phyloP scores from a whole-genome alignment of 1,139 yeast genomes.

The Saccharomyces pastorianus region DNA sequence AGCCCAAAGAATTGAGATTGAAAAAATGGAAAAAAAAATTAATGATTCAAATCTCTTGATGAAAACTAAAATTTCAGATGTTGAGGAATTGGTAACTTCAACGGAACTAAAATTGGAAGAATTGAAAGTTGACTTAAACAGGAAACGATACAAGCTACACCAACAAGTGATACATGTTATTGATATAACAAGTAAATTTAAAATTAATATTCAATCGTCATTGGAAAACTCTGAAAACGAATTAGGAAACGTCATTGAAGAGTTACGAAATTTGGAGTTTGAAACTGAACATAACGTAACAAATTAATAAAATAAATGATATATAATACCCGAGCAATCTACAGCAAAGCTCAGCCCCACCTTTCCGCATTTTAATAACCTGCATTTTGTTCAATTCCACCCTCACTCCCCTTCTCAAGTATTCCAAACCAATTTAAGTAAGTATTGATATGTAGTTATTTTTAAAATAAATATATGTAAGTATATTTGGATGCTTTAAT shows the following conservation, averaged over 20 bases:
- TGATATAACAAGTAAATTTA: conserved; percentile 54
- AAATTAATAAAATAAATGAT: background rate
- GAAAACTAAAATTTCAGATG: conserved; percentile 36
- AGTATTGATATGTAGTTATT: background rate
- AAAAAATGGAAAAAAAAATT: conserved; percentile 43
- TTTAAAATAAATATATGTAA: background rate
- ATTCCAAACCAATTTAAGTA: background rate
- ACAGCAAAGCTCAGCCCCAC: background rate
- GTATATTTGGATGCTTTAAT: background rate
- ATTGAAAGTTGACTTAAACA: conserved; percentile 29
- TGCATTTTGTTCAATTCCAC: background rate
- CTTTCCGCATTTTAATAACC: background rate
- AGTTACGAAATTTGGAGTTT: conserved; percentile 4
- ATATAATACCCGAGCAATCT: background rate
- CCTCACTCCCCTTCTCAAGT: background rate
- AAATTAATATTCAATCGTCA: conserved; percentile 53
- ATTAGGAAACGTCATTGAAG: conserved; percentile 7
- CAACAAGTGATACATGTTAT: conserved; percentile 51
- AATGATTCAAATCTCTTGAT: conserved; percentile 40
- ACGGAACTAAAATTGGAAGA: conserved; percentile 30
- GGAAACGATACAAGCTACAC: conserved; percentile 43
- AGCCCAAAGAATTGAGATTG: conserved; percentile 43
- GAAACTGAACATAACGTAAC: background rate
- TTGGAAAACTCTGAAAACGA: conserved; percentile 46
- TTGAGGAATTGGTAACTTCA: conserved; percentile 31